These are phyloP conservation scores for Chalciporus pseudorubinellus DNA, from an alignment of 768 basidiomycete genomes.

Conservation along the genomic window DNA sequence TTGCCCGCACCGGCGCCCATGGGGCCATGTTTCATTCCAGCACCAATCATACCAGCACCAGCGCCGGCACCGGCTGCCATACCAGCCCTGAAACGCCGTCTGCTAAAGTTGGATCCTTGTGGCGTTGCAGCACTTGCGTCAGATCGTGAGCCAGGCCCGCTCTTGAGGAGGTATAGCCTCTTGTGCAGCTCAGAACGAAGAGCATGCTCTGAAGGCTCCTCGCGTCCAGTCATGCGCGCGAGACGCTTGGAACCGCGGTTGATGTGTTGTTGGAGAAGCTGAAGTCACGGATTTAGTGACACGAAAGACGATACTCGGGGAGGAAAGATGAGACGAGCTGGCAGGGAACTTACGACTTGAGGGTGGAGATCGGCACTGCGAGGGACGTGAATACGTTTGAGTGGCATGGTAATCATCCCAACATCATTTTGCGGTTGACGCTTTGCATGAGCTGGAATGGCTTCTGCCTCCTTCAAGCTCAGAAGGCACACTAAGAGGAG, in stretches of 20 bases:
- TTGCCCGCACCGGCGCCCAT: not conserved
- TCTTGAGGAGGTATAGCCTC: conserved; percentile 39
- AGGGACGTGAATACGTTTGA: conserved; percentile 35
- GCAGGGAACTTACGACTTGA: conserved; percentile 37
- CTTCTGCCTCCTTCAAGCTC: conserved; percentile 35
- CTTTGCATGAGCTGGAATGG: conserved; percentile 18
- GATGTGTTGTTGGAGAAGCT: conserved; percentile 70
- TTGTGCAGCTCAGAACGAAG: conserved; percentile 45
- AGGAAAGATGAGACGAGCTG: not conserved
- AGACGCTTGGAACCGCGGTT: conserved; percentile 64
- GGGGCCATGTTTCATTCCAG: conserved; percentile 2
- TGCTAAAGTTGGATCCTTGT: conserved; percentile 8
- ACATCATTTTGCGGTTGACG: conserved; percentile 14
- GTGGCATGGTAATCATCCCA: conserved; percentile 41
- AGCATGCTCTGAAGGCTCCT: conserved; percentile 45
- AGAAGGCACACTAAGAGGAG: conserved; percentile 54
- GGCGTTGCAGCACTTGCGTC: not conserved
- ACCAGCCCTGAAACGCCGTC: conserved; percentile 9
- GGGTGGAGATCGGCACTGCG: conserved; percentile 38
- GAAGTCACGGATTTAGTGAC: not conserved
- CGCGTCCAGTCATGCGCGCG: conserved; percentile 65
- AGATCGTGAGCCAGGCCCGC: conserved; percentile 18
- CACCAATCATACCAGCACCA: not conserved
- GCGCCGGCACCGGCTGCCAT: conserved; percentile 1
- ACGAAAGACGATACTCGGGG: not conserved